phyloP scores from a whole-genome alignment of 2,329 filamentous ascomycete species.

The Orbilia oligospora region DNA sequence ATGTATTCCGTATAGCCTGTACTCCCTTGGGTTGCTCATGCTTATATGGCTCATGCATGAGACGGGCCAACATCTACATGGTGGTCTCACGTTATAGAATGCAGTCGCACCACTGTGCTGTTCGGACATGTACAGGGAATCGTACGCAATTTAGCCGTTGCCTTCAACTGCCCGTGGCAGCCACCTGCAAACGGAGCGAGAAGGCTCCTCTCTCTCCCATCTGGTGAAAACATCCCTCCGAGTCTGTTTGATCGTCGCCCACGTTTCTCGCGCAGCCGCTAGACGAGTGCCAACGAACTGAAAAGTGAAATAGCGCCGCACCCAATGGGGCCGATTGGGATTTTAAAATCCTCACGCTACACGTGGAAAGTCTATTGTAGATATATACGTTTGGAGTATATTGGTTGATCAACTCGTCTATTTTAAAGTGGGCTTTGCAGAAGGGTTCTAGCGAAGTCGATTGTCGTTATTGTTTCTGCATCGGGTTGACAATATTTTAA shows the following conservation, averaged over 20 bases:
- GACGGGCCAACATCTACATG: constrained; percentile 18
- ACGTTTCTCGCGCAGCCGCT: constrained; percentile 40
- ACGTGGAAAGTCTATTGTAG: constrained; percentile 43
- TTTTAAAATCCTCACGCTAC: constrained; percentile 51
- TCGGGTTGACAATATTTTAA: neutral
- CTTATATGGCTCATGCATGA: constrained; percentile 53
- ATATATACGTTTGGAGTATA: constrained; percentile 59
- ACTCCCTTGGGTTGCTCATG: neutral
- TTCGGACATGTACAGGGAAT: neutral
- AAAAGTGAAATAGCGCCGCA: constrained; percentile 33
- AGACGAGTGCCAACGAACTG: constrained; percentile 6
- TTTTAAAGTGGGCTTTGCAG: constrained; percentile 15
- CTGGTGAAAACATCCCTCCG: constrained; percentile 1
- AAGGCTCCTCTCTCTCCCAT: constrained; percentile 1
- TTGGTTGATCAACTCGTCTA: constrained; percentile 29
- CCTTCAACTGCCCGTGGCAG: neutral
- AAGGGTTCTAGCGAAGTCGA: neutral
- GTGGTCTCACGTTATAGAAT: constrained; percentile 23
- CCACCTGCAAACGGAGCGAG: neutral
- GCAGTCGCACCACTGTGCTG: constrained; percentile 15
- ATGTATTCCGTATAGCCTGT: constrained; percentile 35
- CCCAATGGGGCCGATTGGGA: constrained; percentile 51
- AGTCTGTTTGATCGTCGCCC: constrained; percentile 33
- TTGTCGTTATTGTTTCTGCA: neutral
- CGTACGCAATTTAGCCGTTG: constrained; percentile 45